phyloP scores from a whole-genome alignment of 2,329 filamentous ascomycete species.

The Aureobasidium sp. region DNA sequence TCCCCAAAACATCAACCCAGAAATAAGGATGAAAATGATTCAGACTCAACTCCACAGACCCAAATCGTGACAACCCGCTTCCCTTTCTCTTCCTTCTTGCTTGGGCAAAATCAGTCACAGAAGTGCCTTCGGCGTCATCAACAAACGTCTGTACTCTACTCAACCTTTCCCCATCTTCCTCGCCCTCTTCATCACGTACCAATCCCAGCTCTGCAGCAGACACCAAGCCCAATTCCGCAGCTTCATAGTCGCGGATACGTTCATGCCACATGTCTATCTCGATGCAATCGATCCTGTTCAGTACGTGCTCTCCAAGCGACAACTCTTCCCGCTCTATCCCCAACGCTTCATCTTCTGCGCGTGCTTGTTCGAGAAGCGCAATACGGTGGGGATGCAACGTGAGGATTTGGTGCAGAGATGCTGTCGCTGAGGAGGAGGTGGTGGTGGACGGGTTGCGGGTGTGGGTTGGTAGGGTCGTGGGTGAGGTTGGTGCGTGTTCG shows the following conservation, averaged over 20 bases:
- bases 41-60: background rate
- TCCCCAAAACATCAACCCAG: slow-evolving; percentile 1
- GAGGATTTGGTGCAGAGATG: background rate
- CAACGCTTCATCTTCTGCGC: background rate
- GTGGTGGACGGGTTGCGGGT: background rate
- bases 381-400: background rate
- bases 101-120: background rate
- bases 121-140: background rate
- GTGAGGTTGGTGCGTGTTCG: background rate
- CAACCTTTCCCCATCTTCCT: background rate
- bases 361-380: background rate
- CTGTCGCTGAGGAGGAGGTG: background rate
- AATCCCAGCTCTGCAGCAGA: background rate
- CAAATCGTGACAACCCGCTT: background rate
- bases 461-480: background rate
- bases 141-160: slow-evolving; percentile 7
- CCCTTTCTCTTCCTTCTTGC: background rate
- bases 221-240: background rate
- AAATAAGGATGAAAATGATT: background rate
- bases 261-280: slow-evolving; percentile 7
- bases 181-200: background rate
- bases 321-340: background rate
- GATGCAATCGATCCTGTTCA: slow-evolving; percentile 9
- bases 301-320: background rate
- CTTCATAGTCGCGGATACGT: background rate